Evolutionary conservation across 805 yeast species (phyloP).

Genomic region (Metschnikowia lachancei): DNA sequence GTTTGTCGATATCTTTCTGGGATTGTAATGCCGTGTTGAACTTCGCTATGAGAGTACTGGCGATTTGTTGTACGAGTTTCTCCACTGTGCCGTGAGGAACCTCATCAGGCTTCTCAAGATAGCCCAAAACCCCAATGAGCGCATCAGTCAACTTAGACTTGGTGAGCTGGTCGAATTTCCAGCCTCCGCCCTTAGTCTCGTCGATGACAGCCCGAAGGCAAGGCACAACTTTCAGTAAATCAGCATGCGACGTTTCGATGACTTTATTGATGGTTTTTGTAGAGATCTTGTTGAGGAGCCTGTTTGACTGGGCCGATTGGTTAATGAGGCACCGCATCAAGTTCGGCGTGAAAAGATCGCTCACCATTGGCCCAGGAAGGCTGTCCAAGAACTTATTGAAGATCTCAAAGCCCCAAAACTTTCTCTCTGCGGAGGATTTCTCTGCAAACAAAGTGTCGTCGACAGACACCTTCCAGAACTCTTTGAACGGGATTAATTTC

Average conservation of each 20-base stretch:
- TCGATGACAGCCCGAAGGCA: slow-evolving; percentile 28
- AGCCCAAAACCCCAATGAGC: slow-evolving; percentile 27
- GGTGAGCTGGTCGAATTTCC: slow-evolving; percentile 74
- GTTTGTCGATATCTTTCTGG: slow-evolving; percentile 15
- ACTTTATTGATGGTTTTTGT: slow-evolving; percentile 47
- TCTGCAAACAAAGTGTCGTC: slow-evolving; percentile 79
- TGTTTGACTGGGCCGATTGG: slow-evolving; percentile 64
- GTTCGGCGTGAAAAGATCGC: slow-evolving; percentile 54
- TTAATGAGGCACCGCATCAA: slow-evolving; percentile 70
- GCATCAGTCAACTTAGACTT: slow-evolving; percentile 63
- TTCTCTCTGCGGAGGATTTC: slow-evolving; percentile 79
- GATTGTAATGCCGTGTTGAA: slow-evolving; percentile 24
- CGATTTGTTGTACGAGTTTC: slow-evolving; percentile 21
- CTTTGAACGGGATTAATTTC: slow-evolving; percentile 36
- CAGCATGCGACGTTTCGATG: slow-evolving; percentile 33
- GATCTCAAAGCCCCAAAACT: slow-evolving; percentile 80
- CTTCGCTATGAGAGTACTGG: slow-evolving; percentile 24
- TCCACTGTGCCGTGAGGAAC: slow-evolving; percentile 15
- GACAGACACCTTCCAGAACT: slow-evolving; percentile 76
- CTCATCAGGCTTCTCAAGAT: slow-evolving; percentile 15
- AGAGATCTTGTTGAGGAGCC: slow-evolving; percentile 68
- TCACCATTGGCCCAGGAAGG: slow-evolving; percentile 21
- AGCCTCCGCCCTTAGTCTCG: slow-evolving; percentile 46
- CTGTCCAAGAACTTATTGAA: slow-evolving; percentile 47
- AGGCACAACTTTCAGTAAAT: slow-evolving; percentile 40